Evolutionary conservation across 306 rosid species (phyloP).

Genomic region (Cicer arietinum): DNA sequence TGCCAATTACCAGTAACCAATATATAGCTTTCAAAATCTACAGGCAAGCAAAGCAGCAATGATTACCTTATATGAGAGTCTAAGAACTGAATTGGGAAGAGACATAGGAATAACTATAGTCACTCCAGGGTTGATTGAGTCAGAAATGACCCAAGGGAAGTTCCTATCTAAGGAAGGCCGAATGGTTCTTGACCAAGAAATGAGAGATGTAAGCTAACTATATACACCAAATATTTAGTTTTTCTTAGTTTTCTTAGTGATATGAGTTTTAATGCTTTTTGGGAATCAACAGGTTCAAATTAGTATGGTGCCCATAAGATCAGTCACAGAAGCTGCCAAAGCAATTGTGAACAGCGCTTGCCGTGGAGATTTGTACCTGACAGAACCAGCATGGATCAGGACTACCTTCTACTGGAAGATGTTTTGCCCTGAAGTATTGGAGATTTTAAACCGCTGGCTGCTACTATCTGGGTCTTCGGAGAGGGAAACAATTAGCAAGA

Average conservation of each 20-base stretch:
- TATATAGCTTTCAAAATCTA: conserved; percentile 4
- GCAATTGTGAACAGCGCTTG: conserved; percentile 59
- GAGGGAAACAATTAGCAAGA: conserved; percentile 58
- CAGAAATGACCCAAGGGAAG: conserved; percentile 72
- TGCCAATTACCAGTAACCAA: not conserved
- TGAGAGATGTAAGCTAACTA: conserved; percentile 59
- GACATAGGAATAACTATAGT: conserved; percentile 70
- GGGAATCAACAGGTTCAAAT: conserved; percentile 44
- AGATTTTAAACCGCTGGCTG: conserved; percentile 40
- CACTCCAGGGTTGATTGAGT: conserved; percentile 63
- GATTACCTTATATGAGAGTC: conserved; percentile 63
- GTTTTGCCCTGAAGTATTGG: conserved; percentile 59
- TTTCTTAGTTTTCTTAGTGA: not conserved
- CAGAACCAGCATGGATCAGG: conserved; percentile 61
- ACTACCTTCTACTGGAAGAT: conserved; percentile 52
- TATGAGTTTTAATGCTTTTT: not conserved
- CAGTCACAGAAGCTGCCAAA: conserved; percentile 53
- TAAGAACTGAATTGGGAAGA: conserved; percentile 63
- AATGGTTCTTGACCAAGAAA: conserved; percentile 56
- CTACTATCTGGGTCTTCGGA: conserved; percentile 48
- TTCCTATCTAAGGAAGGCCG: conserved; percentile 57
- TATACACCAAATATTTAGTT: not conserved
- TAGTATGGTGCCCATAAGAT: conserved; percentile 54
- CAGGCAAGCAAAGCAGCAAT: conserved; percentile 80
- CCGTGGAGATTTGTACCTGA: conserved; percentile 58